phyloP scores from a whole-genome alignment of 768 basidiomycete species.

The Phylloporus sp. region DNA sequence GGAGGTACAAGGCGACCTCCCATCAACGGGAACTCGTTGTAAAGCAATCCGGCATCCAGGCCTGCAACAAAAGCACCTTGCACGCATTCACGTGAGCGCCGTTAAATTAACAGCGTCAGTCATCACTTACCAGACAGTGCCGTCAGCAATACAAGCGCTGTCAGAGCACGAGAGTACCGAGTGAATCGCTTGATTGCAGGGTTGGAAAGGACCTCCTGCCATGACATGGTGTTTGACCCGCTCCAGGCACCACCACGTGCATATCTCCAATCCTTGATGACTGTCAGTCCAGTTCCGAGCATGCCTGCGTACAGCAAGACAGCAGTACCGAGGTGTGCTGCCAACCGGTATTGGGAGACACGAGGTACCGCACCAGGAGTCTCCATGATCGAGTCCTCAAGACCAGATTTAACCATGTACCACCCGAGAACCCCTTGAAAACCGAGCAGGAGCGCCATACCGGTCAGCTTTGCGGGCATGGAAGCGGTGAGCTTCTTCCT shows the following conservation, averaged over 20 bases:
- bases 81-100: constrained; percentile 2
- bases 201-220: constrained; percentile 49
- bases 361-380: constrained; percentile 85
- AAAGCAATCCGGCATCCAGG: constrained; percentile 92
- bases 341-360: constrained; percentile 95
- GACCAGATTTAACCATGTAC: constrained; percentile 99
- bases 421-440: constrained; percentile 91
- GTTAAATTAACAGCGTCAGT: neutral
- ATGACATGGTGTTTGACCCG: constrained; percentile 42
- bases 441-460: constrained; percentile 79
- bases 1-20: constrained; percentile 85
- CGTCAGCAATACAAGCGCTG: constrained; percentile 82
- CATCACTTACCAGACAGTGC: constrained; percentile 75
- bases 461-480: constrained; percentile 61
- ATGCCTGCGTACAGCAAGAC: constrained; percentile 92
- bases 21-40: constrained; percentile 98
- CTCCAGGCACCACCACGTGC: constrained; percentile 56
- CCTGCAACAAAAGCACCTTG: constrained; percentile 97
- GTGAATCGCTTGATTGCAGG: constrained; percentile 58
- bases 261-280: constrained; percentile 77
- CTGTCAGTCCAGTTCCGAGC: constrained; percentile 73
- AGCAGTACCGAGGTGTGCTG: constrained; percentile 90
- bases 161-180: constrained; percentile 54
- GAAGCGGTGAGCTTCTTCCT: constrained; percentile 64
- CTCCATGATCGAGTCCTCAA: constrained; percentile 77